Base-by-base conservation (phyloP, 2,329 filamentous ascomycete species). In the Allantophomopsis lycopodina region DNA sequence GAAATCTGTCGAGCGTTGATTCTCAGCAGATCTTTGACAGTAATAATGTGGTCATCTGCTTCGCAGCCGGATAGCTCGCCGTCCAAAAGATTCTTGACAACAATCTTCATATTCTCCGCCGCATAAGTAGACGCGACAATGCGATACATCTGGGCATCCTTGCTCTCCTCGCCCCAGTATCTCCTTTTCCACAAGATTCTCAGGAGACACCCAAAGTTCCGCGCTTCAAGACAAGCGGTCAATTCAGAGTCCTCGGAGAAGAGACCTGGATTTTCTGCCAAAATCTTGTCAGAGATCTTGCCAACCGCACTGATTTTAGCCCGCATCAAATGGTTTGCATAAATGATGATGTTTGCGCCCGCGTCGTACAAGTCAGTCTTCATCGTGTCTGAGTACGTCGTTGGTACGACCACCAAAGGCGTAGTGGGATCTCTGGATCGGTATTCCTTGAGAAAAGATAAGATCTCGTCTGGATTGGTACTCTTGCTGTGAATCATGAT, bases 321-420 rank as follows among this genome's bases (percentile, higher is more conserved):
- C 6, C 41, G 32, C 21, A 43, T 38, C 23, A 43, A 14, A 15
- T 43, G 41, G 18, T 43, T 41, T 8, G 41, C 41, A 32, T 43
- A 43, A 16, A 43, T 43, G 34, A 43, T 21, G 39, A 43, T 28
- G 21, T 43, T 43, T 5, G 41, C 41, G 5, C 41, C 41, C 6
- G 41, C 41, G 2, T 42, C 41, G 41, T 37, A 37, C 21, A 43
- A 18, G 3, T n/a, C 18, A 3, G 23, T 28, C 23, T 12, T 28
- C 23, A 28, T 6, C 10, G 5, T 8, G 5, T 12, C 8, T n/a
- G 18, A 20, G 18, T 37, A 37, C 12, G 18, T 37, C 2, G 35
- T 37, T 8, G 35, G 35, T 11, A 37, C 35, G 12, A 37, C 28
- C 5, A 37, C 35, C 12, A 37, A 37, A 10, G 35, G 35, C 2